Conservation (phyloP, 2,329 filamentous ascomycete species). For the Ascochyta koolunga region DNA sequence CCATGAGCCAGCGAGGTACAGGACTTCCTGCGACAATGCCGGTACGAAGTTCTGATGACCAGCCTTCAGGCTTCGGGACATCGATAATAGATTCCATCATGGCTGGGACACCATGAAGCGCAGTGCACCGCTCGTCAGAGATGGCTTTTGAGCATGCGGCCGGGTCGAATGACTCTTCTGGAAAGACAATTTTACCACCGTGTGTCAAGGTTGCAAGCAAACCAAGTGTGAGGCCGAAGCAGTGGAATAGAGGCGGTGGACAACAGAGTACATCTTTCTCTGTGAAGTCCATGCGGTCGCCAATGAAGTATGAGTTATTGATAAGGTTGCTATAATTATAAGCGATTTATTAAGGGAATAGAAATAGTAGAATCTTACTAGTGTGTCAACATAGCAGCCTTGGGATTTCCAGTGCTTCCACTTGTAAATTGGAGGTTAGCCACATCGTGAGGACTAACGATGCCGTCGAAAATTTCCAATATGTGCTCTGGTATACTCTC, state of each 20-base stretch:
- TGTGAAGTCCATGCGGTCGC: constrained; percentile 74
- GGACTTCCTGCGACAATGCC: constrained; percentile 81
- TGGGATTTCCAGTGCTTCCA: constrained; percentile 47
- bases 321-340: constrained; percentile 40
- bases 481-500: constrained; percentile 41
- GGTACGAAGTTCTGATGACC: constrained; percentile 63
- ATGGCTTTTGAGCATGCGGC: constrained; percentile 70
- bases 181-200: constrained; percentile 77
- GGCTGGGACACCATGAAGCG: constrained; percentile 79
- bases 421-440: constrained; percentile 49
- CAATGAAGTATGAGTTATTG: constrained; percentile 54
- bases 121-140: constrained; percentile 61
- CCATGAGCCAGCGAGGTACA: constrained; percentile 76
- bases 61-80: constrained; percentile 55
- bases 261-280: constrained; percentile 74
- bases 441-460: constrained; percentile 44
- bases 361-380: constrained; percentile 30
- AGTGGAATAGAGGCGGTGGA: constrained; percentile 84
- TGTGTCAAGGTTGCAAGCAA: constrained; percentile 75
- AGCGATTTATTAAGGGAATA: neutral
- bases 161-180: constrained; percentile 73
- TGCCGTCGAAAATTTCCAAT: constrained; percentile 43
- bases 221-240: constrained; percentile 80
- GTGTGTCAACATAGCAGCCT: constrained; percentile 49
- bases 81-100: constrained; percentile 76